Evolutionary conservation across 176 grass and related monocot species (phyloP).

Genomic region (Tillandsia fasciculata): DNA sequence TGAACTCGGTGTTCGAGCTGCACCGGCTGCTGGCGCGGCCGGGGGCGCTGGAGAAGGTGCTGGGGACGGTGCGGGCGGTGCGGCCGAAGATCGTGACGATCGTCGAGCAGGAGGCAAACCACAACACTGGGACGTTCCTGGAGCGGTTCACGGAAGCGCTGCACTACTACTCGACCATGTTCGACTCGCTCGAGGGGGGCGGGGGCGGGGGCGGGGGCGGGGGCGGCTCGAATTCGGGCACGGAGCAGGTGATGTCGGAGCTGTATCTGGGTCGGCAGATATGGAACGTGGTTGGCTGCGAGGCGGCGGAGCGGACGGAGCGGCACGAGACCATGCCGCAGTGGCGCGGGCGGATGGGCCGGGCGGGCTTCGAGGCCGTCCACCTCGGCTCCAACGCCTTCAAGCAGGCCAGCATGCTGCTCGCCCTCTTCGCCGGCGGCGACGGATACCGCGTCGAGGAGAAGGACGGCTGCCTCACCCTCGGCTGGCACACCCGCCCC

Average conservation of each 20-base stretch:
- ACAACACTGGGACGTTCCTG: conserved; percentile 62
- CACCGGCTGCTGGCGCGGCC: conserved; percentile 65
- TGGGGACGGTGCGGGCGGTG: conserved; percentile 51
- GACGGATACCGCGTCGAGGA: conserved; percentile 90
- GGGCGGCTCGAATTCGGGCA: conserved; percentile 23
- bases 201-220: conserved; percentile 4
- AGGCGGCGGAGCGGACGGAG: conserved; percentile 74
- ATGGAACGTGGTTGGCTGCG: conserved; percentile 86
- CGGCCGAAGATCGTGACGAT: conserved; percentile 79
- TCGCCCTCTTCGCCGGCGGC: conserved; percentile 76
- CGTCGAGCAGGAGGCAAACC: conserved; percentile 88
- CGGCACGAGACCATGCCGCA: conserved; percentile 72
- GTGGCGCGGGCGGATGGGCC: conserved; percentile 60
- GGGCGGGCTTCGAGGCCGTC: conserved; percentile 64
- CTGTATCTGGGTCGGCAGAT: conserved; percentile 90
- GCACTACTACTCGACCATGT: conserved; percentile 98
- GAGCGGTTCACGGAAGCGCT: conserved; percentile 88
- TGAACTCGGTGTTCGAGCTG: conserved; percentile 84
- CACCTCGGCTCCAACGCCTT: conserved; percentile 91
- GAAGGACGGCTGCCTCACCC: conserved; percentile 82
- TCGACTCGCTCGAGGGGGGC: conserved; percentile 74
- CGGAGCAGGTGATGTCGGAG: conserved; percentile 82
- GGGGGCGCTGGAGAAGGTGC: conserved; percentile 75
- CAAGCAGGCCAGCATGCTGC: conserved; percentile 92
- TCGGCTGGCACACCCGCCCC: conserved; percentile 78